phyloP scores from a whole-genome alignment of 2,329 filamentous ascomycete genomes.

The Rhytidhysteron rufulum region DNA sequence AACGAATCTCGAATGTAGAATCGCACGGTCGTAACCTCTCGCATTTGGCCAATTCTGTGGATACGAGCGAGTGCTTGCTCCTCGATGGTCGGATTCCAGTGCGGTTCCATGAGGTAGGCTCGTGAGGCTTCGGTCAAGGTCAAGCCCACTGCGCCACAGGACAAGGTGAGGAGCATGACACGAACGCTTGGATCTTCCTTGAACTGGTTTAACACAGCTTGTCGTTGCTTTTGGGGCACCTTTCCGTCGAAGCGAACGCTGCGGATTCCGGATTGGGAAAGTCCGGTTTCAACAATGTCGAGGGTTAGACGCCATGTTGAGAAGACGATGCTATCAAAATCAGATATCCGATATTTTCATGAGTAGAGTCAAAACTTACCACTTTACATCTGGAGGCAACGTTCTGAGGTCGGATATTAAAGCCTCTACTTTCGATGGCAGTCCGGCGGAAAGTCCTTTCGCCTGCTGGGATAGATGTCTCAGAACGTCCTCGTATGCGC shows the following conservation, averaged over 20 bases:
- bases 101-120: slow-evolving; percentile 5
- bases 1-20: slow-evolving; percentile 5
- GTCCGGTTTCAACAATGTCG: neutral
- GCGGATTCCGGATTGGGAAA: neutral
- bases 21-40: slow-evolving; percentile 4
- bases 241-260: neutral
- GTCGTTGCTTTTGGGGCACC: neutral
- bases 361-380: too few relatives aligned
- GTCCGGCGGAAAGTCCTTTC: too few relatives aligned
- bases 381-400: too few relatives aligned
- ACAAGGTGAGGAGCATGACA: neutral
- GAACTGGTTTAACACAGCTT: neutral
- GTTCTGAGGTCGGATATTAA: too few relatives aligned
- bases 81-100: slow-evolving; percentile 9
- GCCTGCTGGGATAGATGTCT: too few relatives aligned
- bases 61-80: slow-evolving; percentile 8
- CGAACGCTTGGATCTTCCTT: neutral
- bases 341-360: too few relatives aligned
- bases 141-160: neutral
- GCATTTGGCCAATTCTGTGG: slow-evolving; percentile 7
- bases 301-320: neutral
- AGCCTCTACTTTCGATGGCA: too few relatives aligned
- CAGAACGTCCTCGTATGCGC: too few relatives aligned
- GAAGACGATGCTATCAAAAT: neutral
- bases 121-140: slow-evolving; percentile 6